Conservation (phyloP, 2,329 filamentous ascomycete genomes). For the Botryotinia narcissicola region DNA sequence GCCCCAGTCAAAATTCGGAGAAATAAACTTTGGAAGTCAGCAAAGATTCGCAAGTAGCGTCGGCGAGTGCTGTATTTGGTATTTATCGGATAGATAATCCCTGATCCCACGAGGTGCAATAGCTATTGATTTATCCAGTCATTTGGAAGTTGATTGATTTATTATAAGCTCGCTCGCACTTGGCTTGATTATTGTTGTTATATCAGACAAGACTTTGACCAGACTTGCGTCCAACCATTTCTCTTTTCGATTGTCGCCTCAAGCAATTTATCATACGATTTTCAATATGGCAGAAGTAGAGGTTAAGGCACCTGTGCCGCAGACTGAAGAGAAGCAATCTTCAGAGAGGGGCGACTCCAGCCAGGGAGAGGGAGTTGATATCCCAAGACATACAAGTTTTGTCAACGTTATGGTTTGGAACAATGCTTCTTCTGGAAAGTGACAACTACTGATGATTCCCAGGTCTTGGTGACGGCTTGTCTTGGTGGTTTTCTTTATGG, state of each 20-base stretch:
- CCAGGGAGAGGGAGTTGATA: background rate
- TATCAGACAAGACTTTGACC: background rate
- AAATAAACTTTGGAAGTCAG: background rate
- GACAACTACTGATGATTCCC: background rate
- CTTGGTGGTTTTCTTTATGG: conserved; percentile 17
- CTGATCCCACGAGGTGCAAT: background rate
- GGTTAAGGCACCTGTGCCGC: background rate
- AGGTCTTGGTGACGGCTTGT: conserved; percentile 17
- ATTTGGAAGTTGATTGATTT: background rate
- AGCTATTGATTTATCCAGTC: background rate
- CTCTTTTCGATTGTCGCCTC: background rate
- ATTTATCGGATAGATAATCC: background rate
- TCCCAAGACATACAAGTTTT: conserved; percentile 12
- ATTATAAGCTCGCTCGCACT: background rate
- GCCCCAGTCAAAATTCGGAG: background rate
- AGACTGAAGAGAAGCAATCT: background rate
- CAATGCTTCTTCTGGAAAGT: too few species aligned
- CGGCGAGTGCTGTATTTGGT: background rate
- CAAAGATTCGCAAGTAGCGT: background rate
- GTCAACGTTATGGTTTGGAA: conserved; percentile 1
- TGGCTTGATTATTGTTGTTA: background rate
- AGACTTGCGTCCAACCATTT: background rate
- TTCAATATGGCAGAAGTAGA: background rate
- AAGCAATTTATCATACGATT: background rate
- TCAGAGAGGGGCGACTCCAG: background rate